A percentile compares a stretch with the other conserved stretches of the same genome.
Conservation (phyloP, 2,329 filamentous ascomycete species). For the Teratosphaeria viscida region DNA sequence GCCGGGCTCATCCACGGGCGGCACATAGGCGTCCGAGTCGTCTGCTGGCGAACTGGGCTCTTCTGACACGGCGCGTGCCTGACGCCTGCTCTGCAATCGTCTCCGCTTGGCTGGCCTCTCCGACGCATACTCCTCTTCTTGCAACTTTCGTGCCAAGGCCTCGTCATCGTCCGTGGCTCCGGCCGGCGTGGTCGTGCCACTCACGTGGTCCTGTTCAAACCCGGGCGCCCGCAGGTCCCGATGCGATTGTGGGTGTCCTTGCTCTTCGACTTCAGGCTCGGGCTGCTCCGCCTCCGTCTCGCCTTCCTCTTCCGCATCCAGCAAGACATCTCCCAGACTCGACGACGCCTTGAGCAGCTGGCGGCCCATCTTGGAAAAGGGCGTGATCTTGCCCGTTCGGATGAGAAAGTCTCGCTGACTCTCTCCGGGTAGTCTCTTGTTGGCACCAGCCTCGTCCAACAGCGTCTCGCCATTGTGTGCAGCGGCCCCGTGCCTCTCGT, state of each 20-base stretch:
- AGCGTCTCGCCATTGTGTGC: conserved; percentile 31
- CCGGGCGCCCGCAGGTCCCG: conserved; percentile 39
- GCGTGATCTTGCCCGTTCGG: conserved; percentile 92
- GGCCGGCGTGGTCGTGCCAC: conserved; percentile 9
- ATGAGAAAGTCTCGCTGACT: conserved; percentile 82
- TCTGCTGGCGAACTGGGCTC: conserved; percentile 20
- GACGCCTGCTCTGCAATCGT: conserved; percentile 22
- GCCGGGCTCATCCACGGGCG: conserved; percentile 30
- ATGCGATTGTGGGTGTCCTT: conserved; percentile 33
- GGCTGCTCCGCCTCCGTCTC: conserved; percentile 36
- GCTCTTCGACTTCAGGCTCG: conserved; percentile 12
- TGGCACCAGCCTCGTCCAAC: conserved; percentile 35
- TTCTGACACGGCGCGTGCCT: conserved; percentile 12
- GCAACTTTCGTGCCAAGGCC: conserved; percentile 19
- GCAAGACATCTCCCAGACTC: conserved; percentile 63
- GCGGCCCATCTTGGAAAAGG: conserved; percentile 70
- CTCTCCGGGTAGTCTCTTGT: conserved; percentile 63
- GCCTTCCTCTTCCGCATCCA: conserved; percentile 69
- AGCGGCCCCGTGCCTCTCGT: conserved; percentile 51
- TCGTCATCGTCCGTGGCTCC: conserved; percentile 20
- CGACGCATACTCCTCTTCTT: conserved; percentile 28
- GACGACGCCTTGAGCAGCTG: conserved; percentile 54
- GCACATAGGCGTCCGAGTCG: conserved; percentile 32
- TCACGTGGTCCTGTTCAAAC: conserved; percentile 27
- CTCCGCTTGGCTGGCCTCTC: conserved; percentile 32